A percentile compares a stretch with the other conserved stretches of the same genome.
phyloP scores from a whole-genome alignment of 2,329 filamentous ascomycete genomes.

The Colletotrichum sp. region DNA sequence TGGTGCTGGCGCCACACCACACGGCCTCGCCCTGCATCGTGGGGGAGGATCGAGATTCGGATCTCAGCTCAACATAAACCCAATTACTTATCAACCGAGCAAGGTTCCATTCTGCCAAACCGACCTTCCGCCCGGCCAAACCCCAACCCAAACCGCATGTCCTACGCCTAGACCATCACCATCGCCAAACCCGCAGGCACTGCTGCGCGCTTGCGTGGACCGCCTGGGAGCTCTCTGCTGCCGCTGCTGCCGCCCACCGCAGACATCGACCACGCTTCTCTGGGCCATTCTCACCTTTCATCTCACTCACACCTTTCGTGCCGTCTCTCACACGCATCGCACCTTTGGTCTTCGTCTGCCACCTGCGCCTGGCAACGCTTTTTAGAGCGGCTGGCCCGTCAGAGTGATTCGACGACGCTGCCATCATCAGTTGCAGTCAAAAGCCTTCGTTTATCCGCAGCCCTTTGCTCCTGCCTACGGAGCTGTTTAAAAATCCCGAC shows the following conservation, averaged over 20 bases:
- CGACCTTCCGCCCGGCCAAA: background rate
- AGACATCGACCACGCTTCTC: background rate
- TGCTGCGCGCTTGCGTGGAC: constrained; percentile 3
- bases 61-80: background rate
- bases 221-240: background rate
- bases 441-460: background rate
- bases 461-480: background rate
- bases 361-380: background rate
- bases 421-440: background rate
- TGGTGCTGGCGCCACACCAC: constrained; percentile 1
- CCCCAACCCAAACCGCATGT: background rate
- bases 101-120: background rate
- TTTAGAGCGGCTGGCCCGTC: background rate
- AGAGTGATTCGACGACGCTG: background rate
- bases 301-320: background rate
- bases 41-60: constrained; percentile 13
- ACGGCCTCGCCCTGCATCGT: constrained; percentile 4
- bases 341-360: background rate
- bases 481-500: background rate
- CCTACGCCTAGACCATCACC: background rate
- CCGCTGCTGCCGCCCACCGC: background rate
- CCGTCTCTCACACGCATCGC: background rate
- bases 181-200: background rate
- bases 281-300: background rate
- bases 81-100: background rate